phyloP scores from a whole-genome alignment of 2,329 filamentous ascomycete species.

The Trichophyton verrucosum region DNA sequence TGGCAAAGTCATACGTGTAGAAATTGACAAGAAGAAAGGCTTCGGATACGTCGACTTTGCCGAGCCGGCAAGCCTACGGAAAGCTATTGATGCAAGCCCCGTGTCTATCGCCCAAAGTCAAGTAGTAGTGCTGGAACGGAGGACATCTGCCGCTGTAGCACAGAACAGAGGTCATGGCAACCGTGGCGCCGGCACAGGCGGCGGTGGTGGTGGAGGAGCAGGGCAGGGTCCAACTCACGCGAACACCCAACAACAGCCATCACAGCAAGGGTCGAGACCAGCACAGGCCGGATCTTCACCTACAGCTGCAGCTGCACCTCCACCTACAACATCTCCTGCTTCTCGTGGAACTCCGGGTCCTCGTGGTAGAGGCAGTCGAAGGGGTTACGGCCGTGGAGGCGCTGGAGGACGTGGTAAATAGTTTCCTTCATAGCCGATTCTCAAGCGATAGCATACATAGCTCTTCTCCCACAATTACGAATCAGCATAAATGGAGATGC shows the following conservation, averaged over 20 bases:
- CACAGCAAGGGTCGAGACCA: background rate
- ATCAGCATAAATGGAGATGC: background rate
- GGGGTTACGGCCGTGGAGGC: background rate
- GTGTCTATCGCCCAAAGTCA: conserved; percentile 71
- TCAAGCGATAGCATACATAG: background rate
- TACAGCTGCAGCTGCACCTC: background rate
- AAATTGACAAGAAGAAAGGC: conserved; percentile 89
- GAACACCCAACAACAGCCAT: background rate
- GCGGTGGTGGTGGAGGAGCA: background rate
- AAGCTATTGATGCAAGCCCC: conserved; percentile 70
- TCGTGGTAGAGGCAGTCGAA: background rate
- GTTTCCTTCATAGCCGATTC: background rate
- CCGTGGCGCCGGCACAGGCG: background rate
- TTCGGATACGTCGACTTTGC: conserved; percentile 89
- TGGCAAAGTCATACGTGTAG: conserved; percentile 64
- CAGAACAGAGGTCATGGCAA: conserved; percentile 7
- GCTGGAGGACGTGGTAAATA: conserved; percentile 5
- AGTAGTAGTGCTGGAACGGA: conserved; percentile 67
- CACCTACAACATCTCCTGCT: background rate
- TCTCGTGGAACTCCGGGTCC: background rate
- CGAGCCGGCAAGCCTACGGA: conserved; percentile 57
- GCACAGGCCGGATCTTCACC: background rate
- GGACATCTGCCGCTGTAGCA: conserved; percentile 14
- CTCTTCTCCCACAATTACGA: background rate
- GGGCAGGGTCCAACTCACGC: background rate